Percentiles rank a stretch among this genome's conserved stretches.
phyloP scores from a whole-genome alignment of 2,329 filamentous ascomycete genomes.

The Pseudohalonectria lignicola region DNA sequence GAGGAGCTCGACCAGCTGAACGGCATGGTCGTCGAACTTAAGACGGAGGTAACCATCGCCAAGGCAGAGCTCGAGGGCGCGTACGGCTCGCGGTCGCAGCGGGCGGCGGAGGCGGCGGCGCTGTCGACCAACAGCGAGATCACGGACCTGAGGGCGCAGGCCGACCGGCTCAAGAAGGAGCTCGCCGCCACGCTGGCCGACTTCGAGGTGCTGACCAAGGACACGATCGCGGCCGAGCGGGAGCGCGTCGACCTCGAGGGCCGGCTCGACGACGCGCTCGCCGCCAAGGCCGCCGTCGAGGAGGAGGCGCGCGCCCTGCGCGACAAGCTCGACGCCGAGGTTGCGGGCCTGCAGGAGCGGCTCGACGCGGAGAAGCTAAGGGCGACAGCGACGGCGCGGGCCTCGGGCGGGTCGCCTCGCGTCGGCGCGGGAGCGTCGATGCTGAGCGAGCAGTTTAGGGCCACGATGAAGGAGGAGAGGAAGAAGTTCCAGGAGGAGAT shows the following conservation, averaged over 20 bases:
- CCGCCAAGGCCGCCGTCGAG: slow-evolving; percentile 23
- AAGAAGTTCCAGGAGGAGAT: slow-evolving; percentile 46
- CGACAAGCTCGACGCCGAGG: slow-evolving; percentile 28
- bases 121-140: slow-evolving; percentile 37
- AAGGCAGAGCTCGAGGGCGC: slow-evolving; percentile 52
- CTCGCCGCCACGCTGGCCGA: slow-evolving; percentile 38
- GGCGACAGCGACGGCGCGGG: slow-evolving; percentile 18
- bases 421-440: slow-evolving; percentile 30
- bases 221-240: slow-evolving; percentile 37
- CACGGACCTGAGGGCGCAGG: slow-evolving; percentile 31
- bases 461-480: slow-evolving; percentile 44
- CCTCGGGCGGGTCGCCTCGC: slow-evolving; percentile 19
- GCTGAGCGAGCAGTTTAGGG: slow-evolving; percentile 45
- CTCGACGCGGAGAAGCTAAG: slow-evolving; percentile 39
- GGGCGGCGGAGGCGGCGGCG: slow-evolving; percentile 45
- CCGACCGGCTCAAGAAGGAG: slow-evolving; percentile 39
- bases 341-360: slow-evolving; percentile 34
- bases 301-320: slow-evolving; percentile 23
- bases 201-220: slow-evolving; percentile 40
- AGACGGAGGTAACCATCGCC: slow-evolving; percentile 50
- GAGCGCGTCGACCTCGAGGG: slow-evolving; percentile 35
- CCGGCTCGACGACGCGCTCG: slow-evolving; percentile 28
- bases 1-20: slow-evolving; percentile 38
- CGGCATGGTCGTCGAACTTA: slow-evolving; percentile 43
- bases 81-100: slow-evolving; percentile 47